Evolutionary conservation across 176 grass and related monocot genomes (phyloP), one percentile per base, ranked within the genome.

Genomic region (Elaeis guineensis): DNA sequence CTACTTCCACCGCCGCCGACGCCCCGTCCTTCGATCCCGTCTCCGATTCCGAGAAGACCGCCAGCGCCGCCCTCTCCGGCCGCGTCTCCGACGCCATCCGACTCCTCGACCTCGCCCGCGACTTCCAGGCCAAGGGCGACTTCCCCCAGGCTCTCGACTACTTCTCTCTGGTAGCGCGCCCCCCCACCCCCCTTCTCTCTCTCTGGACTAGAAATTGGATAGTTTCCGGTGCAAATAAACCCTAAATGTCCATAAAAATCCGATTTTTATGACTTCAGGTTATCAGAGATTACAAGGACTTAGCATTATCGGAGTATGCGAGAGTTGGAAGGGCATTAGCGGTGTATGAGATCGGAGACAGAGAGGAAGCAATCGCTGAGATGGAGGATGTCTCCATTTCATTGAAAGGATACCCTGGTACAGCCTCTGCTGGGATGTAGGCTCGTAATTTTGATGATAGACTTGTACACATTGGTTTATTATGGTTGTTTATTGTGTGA

Each of bases 381-480:
- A 97, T 97, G 92, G 92, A 91, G 79, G 92, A 97, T 78, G 92
- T 91, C 39, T 97, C 87, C 28, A 77, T 97, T 80, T 83, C 92
- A 6, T 80, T 97, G 52, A 90, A 88, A 72, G 92, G 92, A 1
- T 97, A 97, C 79, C 92, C 92, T 77, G 90, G 81, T 66, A 9
- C 8, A 50, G 64, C 23, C 25, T 56, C 35, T 24, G 9, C 26
- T 57, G 16, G 6, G 21, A 66, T 23, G 23, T 23, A 5, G 23
- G 25, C 9, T 16, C 24, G n/a, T 4, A 26, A 54, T 67, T 3
- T 21, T 19, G 3, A 25, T 17, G 16, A 6, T n/a, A 3, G 20
- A 49, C 9, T 3, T 44, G 35, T 9, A 44, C 8, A 14, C 35
- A 44, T 44, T 44, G 11, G 35, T 44, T 44, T 44, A 44, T 44